Conservation (phyloP, 1,139 yeast species). For the Lodderomyces pseudojiufengensis region DNA sequence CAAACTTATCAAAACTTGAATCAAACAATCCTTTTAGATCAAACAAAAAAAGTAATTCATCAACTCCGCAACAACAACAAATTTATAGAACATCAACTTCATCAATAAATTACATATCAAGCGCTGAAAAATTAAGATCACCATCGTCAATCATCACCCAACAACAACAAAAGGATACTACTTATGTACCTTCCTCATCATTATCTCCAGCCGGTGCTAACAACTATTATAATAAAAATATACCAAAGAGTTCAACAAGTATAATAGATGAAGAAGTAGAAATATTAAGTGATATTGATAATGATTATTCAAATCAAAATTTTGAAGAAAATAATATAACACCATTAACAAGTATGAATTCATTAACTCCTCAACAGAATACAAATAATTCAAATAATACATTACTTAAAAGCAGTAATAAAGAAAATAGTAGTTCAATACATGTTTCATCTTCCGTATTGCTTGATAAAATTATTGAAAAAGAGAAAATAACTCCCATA, state of each 20-base stretch:
- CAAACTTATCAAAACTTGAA: too few species aligned
- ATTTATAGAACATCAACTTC: too few species aligned
- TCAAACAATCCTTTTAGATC: too few species aligned
- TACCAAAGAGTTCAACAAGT: constrained; percentile 5
- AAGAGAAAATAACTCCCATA: neutral
- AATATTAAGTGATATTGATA: constrained; percentile 6
- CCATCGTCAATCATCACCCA: constrained; percentile 5
- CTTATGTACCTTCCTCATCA: too few species aligned
- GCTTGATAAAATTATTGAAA: neutral
- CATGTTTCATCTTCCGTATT: neutral
- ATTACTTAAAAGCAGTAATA: neutral
- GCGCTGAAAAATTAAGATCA: neutral
- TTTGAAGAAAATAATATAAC: constrained; percentile 19
- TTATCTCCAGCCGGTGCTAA: too few species aligned
- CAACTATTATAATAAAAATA: too few species aligned
- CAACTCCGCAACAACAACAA: constrained; percentile 1
- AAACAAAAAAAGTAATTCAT: neutral
- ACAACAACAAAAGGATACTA: too few species aligned
- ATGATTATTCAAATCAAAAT: constrained; percentile 9
- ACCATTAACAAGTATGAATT: constrained; percentile 40
- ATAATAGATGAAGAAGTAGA: constrained; percentile 9
- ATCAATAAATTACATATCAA: too few species aligned
- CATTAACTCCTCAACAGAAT: constrained; percentile 19
- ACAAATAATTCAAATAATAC: constrained; percentile 7
- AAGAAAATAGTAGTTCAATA: neutral